Conservation (phyloP, 306 rosid species). For the Quercus variabilis region DNA sequence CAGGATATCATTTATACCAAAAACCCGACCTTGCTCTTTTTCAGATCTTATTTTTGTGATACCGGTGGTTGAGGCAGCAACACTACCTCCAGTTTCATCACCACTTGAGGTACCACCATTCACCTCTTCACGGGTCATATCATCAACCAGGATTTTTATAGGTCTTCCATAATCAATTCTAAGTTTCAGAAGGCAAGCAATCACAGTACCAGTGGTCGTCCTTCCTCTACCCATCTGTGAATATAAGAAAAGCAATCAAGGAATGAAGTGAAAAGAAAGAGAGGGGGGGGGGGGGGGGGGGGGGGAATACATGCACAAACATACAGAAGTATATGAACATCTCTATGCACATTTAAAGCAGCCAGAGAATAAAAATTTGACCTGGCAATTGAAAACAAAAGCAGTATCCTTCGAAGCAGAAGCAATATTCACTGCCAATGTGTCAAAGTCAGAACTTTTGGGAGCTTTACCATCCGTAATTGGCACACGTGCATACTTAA, state of each 20-base stretch:
- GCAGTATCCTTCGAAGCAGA: conserved; percentile 72
- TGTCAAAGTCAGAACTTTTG: conserved; percentile 80
- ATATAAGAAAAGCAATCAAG: conserved; percentile 16
- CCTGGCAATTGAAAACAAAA: conserved; percentile 96
- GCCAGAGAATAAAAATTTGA: conserved; percentile 30
- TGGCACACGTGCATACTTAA: conserved; percentile 92
- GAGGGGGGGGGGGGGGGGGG: neutral
- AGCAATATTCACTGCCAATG: conserved; percentile 67
- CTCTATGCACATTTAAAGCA: conserved; percentile 2
- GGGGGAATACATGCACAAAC: neutral
- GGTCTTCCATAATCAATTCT: conserved; percentile 83
- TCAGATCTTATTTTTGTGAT: conserved; percentile 33
- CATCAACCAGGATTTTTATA: conserved; percentile 57
- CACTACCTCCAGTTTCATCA: conserved; percentile 52
- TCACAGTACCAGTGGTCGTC: conserved; percentile 92
- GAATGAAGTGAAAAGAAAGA: conserved; percentile 15
- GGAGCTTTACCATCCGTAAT: conserved; percentile 96
- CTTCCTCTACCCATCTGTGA: conserved; percentile 90
- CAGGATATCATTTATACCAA: conserved; percentile 89
- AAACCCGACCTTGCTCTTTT: conserved; percentile 51
- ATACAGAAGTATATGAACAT: neutral
- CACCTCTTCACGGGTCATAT: conserved; percentile 43
- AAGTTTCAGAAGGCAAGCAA: conserved; percentile 88
- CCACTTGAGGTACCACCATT: conserved; percentile 72
- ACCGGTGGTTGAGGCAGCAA: conserved; percentile 26